phyloP scores from a whole-genome alignment of 768 basidiomycete species.

The Exidia glandulosa region DNA sequence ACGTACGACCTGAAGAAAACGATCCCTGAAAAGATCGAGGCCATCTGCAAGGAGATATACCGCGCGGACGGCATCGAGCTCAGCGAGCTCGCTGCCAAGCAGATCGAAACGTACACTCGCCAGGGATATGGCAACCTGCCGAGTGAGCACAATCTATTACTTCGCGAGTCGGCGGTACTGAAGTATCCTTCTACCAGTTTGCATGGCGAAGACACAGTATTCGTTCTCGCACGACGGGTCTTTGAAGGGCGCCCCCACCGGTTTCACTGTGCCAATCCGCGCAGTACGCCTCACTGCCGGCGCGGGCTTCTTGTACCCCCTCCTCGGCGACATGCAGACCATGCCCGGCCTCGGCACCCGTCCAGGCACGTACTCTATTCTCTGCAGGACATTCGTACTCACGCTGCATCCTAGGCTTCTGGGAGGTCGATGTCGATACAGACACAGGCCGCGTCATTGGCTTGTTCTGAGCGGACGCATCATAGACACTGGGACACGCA shows the following conservation, averaged over 20 bases:
- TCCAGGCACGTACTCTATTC: slow-evolving; percentile 41
- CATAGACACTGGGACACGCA: no score
- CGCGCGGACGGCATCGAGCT: slow-evolving; percentile 86
- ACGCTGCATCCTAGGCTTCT: slow-evolving; percentile 53
- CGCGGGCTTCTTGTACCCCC: slow-evolving; percentile 91
- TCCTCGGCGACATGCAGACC: slow-evolving; percentile 94
- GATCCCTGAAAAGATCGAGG: slow-evolving; percentile 80
- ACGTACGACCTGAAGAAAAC: slow-evolving; percentile 78
- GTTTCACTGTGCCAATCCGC: slow-evolving; percentile 88
- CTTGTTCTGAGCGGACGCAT: slow-evolving; percentile 70
- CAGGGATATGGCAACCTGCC: slow-evolving; percentile 77
- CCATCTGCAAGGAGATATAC: slow-evolving; percentile 86
- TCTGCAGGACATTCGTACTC: not conserved
- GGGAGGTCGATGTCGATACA: slow-evolving; percentile 77
- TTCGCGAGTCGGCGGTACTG: slow-evolving; percentile 1
- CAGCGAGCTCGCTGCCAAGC: slow-evolving; percentile 72
- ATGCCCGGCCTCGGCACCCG: slow-evolving; percentile 95
- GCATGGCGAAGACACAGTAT: slow-evolving; percentile 97
- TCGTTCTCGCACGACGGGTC: slow-evolving; percentile 93
- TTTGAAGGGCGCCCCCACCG: slow-evolving; percentile 81
- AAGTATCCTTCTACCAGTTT: slow-evolving; percentile 40
- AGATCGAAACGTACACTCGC: slow-evolving; percentile 82
- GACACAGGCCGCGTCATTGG: slow-evolving; percentile 77
- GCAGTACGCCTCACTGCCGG: slow-evolving; percentile 83
- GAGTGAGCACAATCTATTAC: slow-evolving; percentile 39